These are phyloP conservation scores for Phaeosphaeria sp. DNA, from an alignment of 2,329 filamentous ascomycete species.

Conservation along the genomic window DNA sequence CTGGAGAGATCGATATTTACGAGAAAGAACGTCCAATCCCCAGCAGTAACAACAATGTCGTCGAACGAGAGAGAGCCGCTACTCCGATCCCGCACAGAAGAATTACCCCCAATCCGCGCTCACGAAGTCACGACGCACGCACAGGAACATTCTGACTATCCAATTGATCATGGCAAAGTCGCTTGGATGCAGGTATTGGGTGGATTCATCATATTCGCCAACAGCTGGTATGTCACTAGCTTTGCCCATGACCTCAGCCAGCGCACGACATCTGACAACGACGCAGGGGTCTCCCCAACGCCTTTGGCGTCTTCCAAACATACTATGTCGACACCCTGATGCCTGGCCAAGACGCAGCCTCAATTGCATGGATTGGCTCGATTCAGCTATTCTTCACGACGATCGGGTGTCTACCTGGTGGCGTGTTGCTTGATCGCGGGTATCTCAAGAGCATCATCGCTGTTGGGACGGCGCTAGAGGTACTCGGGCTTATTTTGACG, in stretches of 20 bases:
- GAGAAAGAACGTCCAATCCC: too few species aligned
- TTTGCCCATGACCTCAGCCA: background rate
- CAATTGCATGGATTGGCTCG: constrained; percentile 46
- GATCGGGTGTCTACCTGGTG: constrained; percentile 37
- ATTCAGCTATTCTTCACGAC: constrained; percentile 46
- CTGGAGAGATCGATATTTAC: too few species aligned
- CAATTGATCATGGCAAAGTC: constrained; percentile 37
- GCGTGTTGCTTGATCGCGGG: constrained; percentile 38
- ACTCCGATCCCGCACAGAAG: background rate
- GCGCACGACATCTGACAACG: background rate
- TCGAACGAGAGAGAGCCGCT: constrained; percentile 15
- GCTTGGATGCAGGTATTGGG: constrained; percentile 54
- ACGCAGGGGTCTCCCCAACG: constrained; percentile 29
- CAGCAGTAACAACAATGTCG: background rate
- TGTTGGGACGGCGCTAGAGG: constrained; percentile 34
- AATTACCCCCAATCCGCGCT: constrained; percentile 1
- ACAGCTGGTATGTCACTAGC: constrained; percentile 36
- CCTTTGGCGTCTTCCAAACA: constrained; percentile 43
- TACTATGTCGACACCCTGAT: constrained; percentile 34
- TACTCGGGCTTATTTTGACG: constrained; percentile 24
- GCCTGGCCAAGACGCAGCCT: constrained; percentile 18
- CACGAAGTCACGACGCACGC: constrained; percentile 15
- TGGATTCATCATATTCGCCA: constrained; percentile 52
- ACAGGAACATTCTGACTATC: constrained; percentile 12
- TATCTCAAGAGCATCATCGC: constrained; percentile 39